phyloP scores from a whole-genome alignment of 305 asterid species.

The Fraxinus latifolia region DNA sequence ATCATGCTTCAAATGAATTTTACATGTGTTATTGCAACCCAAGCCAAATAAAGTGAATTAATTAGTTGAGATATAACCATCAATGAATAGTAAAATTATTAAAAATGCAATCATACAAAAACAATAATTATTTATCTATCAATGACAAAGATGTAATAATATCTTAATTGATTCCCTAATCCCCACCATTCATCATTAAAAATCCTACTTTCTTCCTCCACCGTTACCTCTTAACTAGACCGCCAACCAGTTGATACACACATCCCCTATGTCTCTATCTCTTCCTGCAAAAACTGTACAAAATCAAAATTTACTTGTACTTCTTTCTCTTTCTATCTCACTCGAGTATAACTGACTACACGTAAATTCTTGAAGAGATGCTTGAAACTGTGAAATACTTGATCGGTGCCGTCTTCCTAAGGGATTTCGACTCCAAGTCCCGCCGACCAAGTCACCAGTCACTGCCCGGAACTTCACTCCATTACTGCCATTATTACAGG shows the following conservation, averaged over 20 bases:
- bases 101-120: neutral
- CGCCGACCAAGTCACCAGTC: constrained; percentile 68
- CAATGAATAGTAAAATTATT: neutral
- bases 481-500: constrained; percentile 85
- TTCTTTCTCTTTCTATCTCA: constrained; percentile 18
- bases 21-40: neutral
- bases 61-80: neutral
- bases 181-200: constrained; percentile 47
- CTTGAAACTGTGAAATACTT: constrained; percentile 72
- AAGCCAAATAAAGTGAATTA: neutral
- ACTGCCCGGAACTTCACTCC: constrained; percentile 47
- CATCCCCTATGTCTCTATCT: constrained; percentile 19
- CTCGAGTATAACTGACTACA: constrained; percentile 7
- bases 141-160: constrained; percentile 75
- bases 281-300: constrained; percentile 22
- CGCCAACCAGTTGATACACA: neutral
- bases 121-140: constrained; percentile 20
- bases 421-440: constrained; percentile 80
- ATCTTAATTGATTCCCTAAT: constrained; percentile 52
- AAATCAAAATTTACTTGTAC: constrained; percentile 11
- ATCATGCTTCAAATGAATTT: neutral
- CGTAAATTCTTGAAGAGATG: constrained; percentile 34
- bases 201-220: constrained; percentile 26
- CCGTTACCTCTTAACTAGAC: constrained; percentile 4
- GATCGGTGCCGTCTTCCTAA: constrained; percentile 70